Base-by-base conservation (phyloP, 805 yeast genomes). In the Clavispora asparagi region DNA sequence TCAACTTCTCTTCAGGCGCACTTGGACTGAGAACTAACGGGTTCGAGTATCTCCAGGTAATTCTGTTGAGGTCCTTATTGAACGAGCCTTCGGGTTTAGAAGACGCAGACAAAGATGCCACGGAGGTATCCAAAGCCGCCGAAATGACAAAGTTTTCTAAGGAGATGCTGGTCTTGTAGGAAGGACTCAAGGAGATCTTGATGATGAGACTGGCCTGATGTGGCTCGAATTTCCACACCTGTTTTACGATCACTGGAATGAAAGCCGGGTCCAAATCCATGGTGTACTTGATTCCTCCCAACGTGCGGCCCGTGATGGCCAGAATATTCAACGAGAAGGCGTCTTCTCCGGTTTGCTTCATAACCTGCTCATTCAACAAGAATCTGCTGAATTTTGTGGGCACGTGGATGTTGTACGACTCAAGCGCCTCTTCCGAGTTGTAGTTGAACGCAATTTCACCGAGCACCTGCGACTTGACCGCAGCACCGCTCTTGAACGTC, bases 21-120 rank as follows among this genome's bases (percentile, higher is more conserved):
- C 43, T 8, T 53, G 85, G 90, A 29, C 44, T 49, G 47, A 79
- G 70, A 6, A 52, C 56, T 32, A 78, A 52, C 4, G 79, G 74
- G 9, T 65, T 51, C 27, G 56, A 50, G 55, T 82, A 81, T 61
- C 85, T 79, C 97, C 97, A 91, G 0, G 94, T 84, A 47, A 94
- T 83, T 65, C 97, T 79, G 55, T 81, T 84, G 60, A 81, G 83
- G 43, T 90, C 97, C 59, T 81, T 85, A 65, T 85, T 88, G 73
- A 90, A 92, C 1, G 95, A 80, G 47, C 97, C 98, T 46, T 86
- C 83, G 6, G 99, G 99, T 62, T 87, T 88, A 3, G 96, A 85
- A 50, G 90, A 82, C 0, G 97, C 97, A 17, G 83, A 74, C 1
- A 82, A 69, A 3, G 85, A 76, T 14, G 79, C 76, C 10, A 86